Conservation (phyloP, 495 filamentous ascomycete species). For the Hypoxylon rickii region DNA sequence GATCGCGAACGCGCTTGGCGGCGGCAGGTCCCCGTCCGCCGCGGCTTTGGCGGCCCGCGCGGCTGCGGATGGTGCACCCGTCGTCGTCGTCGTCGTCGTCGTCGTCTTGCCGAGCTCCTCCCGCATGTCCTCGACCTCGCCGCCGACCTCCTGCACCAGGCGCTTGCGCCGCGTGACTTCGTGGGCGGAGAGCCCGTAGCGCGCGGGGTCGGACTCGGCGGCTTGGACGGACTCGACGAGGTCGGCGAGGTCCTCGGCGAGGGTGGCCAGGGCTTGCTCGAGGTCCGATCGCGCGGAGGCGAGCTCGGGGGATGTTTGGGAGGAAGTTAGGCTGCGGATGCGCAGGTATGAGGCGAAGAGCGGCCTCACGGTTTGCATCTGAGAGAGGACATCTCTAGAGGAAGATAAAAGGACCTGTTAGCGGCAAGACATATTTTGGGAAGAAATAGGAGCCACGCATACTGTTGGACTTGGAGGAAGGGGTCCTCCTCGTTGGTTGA, state of each 20-base stretch:
- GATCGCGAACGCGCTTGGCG: conserved; percentile 70
- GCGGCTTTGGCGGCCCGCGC: conserved; percentile 32
- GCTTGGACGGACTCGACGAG: conserved; percentile 85
- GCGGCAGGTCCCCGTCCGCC: conserved; percentile 59
- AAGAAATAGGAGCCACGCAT: conserved; percentile 32
- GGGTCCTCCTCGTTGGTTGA: conserved; percentile 79
- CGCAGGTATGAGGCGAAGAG: conserved; percentile 95
- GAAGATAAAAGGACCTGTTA: conserved; percentile 11
- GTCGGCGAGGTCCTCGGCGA: conserved; percentile 85
- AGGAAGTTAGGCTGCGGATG: conserved; percentile 77
- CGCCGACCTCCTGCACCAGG: conserved; percentile 86
- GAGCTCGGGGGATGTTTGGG: conserved; percentile 75
- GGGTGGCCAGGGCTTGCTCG: conserved; percentile 71
- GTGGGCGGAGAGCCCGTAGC: conserved; percentile 81
- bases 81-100: neutral
- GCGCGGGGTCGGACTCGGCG: conserved; percentile 86
- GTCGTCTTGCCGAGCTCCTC: conserved; percentile 63
- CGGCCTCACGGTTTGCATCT: conserved; percentile 76
- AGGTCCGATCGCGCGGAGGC: conserved; percentile 82
- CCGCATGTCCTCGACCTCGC: conserved; percentile 86
- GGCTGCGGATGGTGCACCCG: conserved; percentile 13
- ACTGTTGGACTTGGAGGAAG: conserved; percentile 93
- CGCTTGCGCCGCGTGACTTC: conserved; percentile 81
- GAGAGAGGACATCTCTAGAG: conserved; percentile 79
- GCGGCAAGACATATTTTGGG: neutral